Evolutionary conservation across 225 moss, liverwort and hornwort species (phyloP).

Genomic region (Ulota crispa): DNA sequence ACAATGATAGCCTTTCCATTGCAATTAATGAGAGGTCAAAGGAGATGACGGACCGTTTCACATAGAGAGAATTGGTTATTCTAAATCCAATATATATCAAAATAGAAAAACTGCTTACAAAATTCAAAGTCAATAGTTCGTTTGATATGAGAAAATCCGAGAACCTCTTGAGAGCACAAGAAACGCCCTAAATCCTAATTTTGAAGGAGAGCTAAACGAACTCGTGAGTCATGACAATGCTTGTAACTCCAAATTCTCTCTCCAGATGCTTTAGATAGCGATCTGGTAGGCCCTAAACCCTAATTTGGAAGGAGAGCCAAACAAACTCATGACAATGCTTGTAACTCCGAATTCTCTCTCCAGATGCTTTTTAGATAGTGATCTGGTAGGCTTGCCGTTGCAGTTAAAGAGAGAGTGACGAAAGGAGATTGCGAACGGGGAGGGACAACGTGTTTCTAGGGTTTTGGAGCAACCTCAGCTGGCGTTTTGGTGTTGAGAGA

Average conservation of each 20-base stretch:
- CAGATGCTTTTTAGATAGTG: background rate
- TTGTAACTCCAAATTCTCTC: too few relatives aligned
- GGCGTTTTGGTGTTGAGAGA: slow-evolving; percentile 85
- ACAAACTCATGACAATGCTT: too few relatives aligned
- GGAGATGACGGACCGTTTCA: too few relatives aligned
- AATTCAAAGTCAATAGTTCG: background rate
- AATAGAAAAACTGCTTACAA: background rate
- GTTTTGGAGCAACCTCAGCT: slow-evolving; percentile 54
- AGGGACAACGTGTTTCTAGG: slow-evolving; percentile 14
- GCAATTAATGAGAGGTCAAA: too few relatives aligned
- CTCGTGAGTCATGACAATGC: too few relatives aligned
- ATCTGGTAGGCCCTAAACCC: background rate
- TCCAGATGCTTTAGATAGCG: background rate
- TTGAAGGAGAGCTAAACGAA: too few relatives aligned
- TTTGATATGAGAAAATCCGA: background rate
- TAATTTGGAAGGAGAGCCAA: too few relatives aligned
- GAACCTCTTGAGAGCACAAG: background rate
- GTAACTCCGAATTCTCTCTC: background rate
- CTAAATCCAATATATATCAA: background rate
- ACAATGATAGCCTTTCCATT: too few relatives aligned
- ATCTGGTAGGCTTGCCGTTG: background rate
- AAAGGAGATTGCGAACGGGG: background rate
- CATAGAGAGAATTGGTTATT: too few relatives aligned
- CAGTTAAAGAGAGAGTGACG: background rate
- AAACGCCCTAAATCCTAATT: background rate